These are phyloP conservation scores for Platanthera guangdongensis DNA, from an alignment of 106 monocot species.

Conservation along the genomic window DNA sequence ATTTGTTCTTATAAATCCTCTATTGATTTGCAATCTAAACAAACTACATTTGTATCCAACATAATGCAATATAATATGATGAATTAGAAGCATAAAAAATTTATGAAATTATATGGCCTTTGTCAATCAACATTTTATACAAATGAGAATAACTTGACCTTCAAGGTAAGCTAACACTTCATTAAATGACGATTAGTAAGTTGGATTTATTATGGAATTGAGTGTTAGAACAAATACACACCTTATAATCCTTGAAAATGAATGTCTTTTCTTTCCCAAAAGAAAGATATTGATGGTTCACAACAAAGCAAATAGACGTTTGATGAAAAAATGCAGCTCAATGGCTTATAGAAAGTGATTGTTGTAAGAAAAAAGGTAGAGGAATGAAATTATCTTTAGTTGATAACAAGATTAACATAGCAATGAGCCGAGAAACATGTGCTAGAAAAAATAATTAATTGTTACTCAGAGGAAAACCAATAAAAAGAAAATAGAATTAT, in stretches of 20 bases:
- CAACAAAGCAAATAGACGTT: constrained; percentile 60
- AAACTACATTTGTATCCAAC: background rate
- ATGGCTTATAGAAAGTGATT: constrained; percentile 48
- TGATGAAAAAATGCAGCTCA: constrained; percentile 96
- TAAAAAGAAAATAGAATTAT: background rate
- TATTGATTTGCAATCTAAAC: background rate
- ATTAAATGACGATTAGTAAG: background rate
- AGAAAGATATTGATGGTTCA: constrained; percentile 35
- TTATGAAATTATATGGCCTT: background rate
- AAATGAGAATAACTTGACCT: background rate
- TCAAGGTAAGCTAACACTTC: background rate
- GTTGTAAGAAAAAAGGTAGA: constrained; percentile 22
- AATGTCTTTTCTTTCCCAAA: constrained; percentile 14
- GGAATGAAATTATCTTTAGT: constrained; percentile 27
- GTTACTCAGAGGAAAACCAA: no score
- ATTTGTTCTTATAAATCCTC: no score
- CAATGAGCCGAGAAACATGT: constrained; percentile 69
- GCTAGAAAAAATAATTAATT: background rate
- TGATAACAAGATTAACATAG: constrained; percentile 54
- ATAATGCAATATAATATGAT: background rate
- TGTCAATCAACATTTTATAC: background rate
- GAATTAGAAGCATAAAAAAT: background rate
- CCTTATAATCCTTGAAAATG: constrained; percentile 17
- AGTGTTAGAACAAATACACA: background rate
- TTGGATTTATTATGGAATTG: background rate